Base-by-base conservation (phyloP, 306 rosid species). In the Prunus fruticosa region DNA sequence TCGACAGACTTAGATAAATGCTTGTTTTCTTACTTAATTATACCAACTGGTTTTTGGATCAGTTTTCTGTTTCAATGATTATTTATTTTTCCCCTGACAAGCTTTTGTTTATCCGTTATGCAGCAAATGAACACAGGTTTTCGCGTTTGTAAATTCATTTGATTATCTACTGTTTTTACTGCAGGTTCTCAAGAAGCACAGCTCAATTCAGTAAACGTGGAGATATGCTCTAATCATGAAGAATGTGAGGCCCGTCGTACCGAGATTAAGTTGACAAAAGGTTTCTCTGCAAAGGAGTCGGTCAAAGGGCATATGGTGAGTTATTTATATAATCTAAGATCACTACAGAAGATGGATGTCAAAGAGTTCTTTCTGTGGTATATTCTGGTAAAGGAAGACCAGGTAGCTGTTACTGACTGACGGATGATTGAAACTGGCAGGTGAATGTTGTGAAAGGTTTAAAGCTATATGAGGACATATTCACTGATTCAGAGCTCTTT, bases 371-470 rank as follows among this genome's bases (percentile, higher is more conserved):
- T 53, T 15, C 28, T 57, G 28, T 22, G 11, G 19, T 72, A 20
- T 13, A 6, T 38, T 41, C 52, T 46, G 13, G 20, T 38, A 23
- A 41, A 3, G n/a, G 61, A 79, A 69, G 65, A 54, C 46, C 72
- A 82, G 67, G 45, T 60, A 23, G 71, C 30, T 27, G 16, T 67
- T 71, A 67, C 64, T 89, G 78, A 84, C 65, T 78, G 80, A 76
- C 51, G 67, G 76, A 60, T 76, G 53, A 43, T 65, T 80, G 79
- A 10, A 67, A 65, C 74, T 90, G 83, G 77, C 91, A 96, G 99
- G 98, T 93, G 81, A 96, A 96, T 89, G 99, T 93, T 57, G 99
- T 96, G 78, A 96, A 92, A 75, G 99, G 99, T 6, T 81, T 96
- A 69, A 96, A 96, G 83, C 82, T 93, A 76, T 93, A 87, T 79